These are phyloP conservation scores for Ramaria sp. DNA, from an alignment of 768 basidiomycete genomes.

Conservation along the genomic window DNA sequence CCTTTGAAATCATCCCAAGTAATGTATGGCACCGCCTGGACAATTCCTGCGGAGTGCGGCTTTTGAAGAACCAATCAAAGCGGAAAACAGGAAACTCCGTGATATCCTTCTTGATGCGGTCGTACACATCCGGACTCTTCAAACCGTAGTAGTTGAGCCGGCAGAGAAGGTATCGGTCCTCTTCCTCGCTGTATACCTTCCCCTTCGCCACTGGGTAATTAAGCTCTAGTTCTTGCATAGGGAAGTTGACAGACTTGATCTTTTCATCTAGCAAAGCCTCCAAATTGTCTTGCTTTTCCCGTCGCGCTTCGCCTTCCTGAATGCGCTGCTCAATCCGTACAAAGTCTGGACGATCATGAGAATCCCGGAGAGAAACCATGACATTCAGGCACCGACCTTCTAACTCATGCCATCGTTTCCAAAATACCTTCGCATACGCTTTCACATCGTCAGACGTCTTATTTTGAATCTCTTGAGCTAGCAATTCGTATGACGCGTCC, in stretches of 20 bases:
- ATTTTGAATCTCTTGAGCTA: constrained; percentile 76
- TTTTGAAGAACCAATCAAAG: constrained; percentile 99
- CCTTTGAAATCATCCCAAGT: constrained; percentile 86
- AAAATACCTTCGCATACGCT: constrained; percentile 73
- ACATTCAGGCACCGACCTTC: constrained; percentile 37
- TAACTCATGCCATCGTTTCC: constrained; percentile 80
- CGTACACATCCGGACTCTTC: constrained; percentile 81
- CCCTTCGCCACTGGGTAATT: constrained; percentile 95
- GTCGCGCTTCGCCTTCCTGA: constrained; percentile 80
- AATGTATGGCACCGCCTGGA: constrained; percentile 82
- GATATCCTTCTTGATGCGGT: constrained; percentile 92
- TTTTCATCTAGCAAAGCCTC: constrained; percentile 73
- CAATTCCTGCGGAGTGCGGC: constrained; percentile 80
- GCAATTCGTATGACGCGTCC: constrained; percentile 52
- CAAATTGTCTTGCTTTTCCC: constrained; percentile 74
- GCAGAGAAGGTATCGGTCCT: constrained; percentile 90
- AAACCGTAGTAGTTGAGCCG: constrained; percentile 86
- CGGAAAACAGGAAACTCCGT: constrained; percentile 94
- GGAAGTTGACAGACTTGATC: constrained; percentile 72
- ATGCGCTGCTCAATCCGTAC: constrained; percentile 78
- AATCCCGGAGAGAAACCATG: background rate
- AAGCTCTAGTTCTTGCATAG: constrained; percentile 95
- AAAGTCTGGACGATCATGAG: constrained; percentile 38
- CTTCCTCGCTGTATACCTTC: constrained; percentile 93
- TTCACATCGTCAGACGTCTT: constrained; percentile 72